phyloP scores from a whole-genome alignment of 768 basidiomycete species.

The Daedaleopsis nitida region DNA sequence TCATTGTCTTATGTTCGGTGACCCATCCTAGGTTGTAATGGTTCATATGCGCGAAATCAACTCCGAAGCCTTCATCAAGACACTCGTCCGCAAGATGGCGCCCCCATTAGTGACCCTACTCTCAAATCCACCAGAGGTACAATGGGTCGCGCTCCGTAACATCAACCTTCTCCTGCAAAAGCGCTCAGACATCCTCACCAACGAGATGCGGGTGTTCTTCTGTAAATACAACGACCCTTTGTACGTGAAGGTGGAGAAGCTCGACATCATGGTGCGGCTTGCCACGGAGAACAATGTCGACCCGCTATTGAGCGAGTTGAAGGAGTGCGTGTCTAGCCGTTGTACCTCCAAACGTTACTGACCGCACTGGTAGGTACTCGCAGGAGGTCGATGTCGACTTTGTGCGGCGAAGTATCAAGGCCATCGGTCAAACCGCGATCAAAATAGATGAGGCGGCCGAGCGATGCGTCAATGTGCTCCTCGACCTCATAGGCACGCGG shows the following conservation, averaged over 20 bases:
- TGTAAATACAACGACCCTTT: slow-evolving; percentile 99
- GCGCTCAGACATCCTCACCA: slow-evolving; percentile 83
- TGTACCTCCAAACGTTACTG: neutral
- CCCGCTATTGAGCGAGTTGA: slow-evolving; percentile 91
- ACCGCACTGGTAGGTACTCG: slow-evolving; percentile 64
- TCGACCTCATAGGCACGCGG: slow-evolving; percentile 90
- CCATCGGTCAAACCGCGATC: slow-evolving; percentile 95
- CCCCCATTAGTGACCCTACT: slow-evolving; percentile 94
- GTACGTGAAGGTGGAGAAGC: slow-evolving; percentile 98
- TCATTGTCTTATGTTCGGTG: neutral
- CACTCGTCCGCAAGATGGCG: slow-evolving; percentile 94
- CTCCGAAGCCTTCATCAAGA: slow-evolving; percentile 81
- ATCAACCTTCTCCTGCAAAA: slow-evolving; percentile 97
- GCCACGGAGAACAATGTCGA: slow-evolving; percentile 92
- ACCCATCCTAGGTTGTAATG: slow-evolving; percentile 81
- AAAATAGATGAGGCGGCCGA: slow-evolving; percentile 93
- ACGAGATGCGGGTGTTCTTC: slow-evolving; percentile 99
- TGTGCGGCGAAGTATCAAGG: slow-evolving; percentile 91
- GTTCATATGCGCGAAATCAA: slow-evolving; percentile 88
- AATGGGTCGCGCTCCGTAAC: slow-evolving; percentile 97
- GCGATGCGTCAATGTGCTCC: slow-evolving; percentile 89
- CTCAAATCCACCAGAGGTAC: slow-evolving; percentile 95
- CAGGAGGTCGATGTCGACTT: slow-evolving; percentile 99
- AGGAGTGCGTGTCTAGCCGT: slow-evolving; percentile 64
- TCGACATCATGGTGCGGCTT: slow-evolving; percentile 97